phyloP scores from a whole-genome alignment of 2,329 filamentous ascomycete genomes.

The Rutstroemia sp. region DNA sequence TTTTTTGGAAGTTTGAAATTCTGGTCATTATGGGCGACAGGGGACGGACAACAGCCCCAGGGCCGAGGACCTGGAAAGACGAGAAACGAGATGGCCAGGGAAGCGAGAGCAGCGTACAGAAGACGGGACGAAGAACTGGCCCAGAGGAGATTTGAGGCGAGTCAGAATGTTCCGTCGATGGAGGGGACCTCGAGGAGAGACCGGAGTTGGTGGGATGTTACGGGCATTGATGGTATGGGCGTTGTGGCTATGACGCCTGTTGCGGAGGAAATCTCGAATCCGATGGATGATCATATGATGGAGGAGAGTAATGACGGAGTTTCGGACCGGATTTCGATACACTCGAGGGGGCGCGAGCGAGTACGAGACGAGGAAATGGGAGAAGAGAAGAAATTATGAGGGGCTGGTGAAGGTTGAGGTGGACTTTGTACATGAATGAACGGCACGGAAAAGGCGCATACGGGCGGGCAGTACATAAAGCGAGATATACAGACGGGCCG shows the following conservation, averaged over 20 bases:
- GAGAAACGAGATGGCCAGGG: slow-evolving; percentile 45
- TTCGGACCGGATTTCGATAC: not conserved
- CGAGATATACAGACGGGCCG: too few relatives aligned
- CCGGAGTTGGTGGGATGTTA: slow-evolving; percentile 30
- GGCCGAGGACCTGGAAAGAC: slow-evolving; percentile 37
- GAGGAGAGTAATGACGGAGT: not conserved
- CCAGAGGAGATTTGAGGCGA: slow-evolving; percentile 28
- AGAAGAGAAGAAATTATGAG: too few relatives aligned
- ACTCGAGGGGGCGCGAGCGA: not conserved
- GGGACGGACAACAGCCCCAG: slow-evolving; percentile 24
- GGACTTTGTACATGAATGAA: too few relatives aligned
- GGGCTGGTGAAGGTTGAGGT: too few relatives aligned
- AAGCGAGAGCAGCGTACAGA: slow-evolving; percentile 40
- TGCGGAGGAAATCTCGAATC: slow-evolving; percentile 16
- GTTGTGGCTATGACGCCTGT: slow-evolving; percentile 19
- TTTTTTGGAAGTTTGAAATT: slow-evolving; percentile 31
- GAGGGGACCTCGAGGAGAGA: slow-evolving; percentile 19
- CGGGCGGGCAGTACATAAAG: too few relatives aligned
- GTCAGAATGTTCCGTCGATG: slow-evolving; percentile 7
- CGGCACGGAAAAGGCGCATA: too few relatives aligned
- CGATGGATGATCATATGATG: not conserved
- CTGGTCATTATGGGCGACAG: slow-evolving; percentile 22
- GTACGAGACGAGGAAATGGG: not conserved
- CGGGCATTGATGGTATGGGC: not conserved
- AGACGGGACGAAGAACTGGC: slow-evolving; percentile 42